phyloP scores from a whole-genome alignment of 2,329 filamentous ascomycete species.

The Trichoderma atrobrunneum region DNA sequence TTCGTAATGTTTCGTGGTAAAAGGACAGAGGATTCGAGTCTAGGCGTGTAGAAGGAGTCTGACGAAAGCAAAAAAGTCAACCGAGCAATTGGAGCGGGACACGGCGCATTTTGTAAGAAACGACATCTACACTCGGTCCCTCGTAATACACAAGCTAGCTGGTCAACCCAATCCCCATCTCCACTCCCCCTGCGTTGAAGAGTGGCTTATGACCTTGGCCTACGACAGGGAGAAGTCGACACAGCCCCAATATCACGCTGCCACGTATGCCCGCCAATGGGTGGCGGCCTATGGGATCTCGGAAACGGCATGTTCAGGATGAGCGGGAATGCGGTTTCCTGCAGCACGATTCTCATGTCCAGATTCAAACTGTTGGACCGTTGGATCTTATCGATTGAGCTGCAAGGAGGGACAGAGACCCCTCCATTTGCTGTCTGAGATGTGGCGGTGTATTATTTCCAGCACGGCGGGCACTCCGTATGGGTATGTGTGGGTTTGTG shows the following conservation, averaged over 20 bases:
- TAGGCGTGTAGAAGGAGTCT: background rate
- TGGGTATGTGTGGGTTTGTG: background rate
- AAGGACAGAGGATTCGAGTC: background rate
- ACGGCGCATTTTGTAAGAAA: background rate
- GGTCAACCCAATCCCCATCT: background rate
- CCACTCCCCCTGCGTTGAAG: constrained; percentile 15
- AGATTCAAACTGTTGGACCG: background rate
- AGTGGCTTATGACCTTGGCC: constrained; percentile 17
- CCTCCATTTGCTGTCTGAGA: background rate
- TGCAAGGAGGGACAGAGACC: background rate
- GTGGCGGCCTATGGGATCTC: background rate
- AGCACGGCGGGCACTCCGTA: background rate
- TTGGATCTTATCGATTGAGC: background rate
- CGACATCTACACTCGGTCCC: background rate
- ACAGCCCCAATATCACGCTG: constrained; percentile 20
- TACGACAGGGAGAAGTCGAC: background rate
- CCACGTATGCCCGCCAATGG: constrained; percentile 13
- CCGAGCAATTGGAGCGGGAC: background rate
- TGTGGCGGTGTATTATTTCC: constrained; percentile 9
- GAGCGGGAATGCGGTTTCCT: background rate
- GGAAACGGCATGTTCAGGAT: background rate
- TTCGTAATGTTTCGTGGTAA: background rate
- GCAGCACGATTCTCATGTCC: background rate
- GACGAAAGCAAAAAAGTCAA: background rate
- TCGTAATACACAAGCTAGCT: background rate